These are phyloP conservation scores for Fusarium subglutinans DNA, from an alignment of 2,329 filamentous ascomycete genomes.

Conservation along the genomic window DNA sequence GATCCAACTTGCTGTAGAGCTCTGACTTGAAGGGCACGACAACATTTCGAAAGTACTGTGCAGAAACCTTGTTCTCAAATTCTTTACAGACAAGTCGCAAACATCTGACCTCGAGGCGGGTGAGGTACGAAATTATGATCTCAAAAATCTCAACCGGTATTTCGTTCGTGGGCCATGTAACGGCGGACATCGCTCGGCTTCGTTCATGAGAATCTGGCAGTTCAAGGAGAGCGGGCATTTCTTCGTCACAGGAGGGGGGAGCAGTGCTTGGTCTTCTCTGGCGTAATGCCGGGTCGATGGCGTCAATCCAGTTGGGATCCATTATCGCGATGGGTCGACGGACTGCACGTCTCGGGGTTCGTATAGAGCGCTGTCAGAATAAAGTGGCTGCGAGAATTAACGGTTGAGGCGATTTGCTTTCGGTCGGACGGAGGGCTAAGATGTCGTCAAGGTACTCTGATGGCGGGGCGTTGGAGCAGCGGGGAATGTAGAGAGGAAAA, in stretches of 20 bases:
- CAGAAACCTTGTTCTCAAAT: conserved; percentile 65
- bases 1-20: conserved; percentile 59
- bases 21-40: conserved; percentile 73
- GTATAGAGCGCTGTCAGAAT: not conserved
- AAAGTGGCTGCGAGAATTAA: not conserved
- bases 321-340: not conserved
- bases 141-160: conserved; percentile 72
- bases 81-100: conserved; percentile 70
- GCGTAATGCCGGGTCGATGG: conserved; percentile 1
- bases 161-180: conserved; percentile 45
- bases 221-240: conserved; percentile 1
- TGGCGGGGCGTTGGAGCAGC: conserved; percentile 21
- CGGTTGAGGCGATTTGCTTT: conserved; percentile 9
- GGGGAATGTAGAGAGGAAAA: not conserved
- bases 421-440: conserved; percentile 25
- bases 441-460: conserved; percentile 12
- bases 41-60: conserved; percentile 67
- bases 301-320: not conserved
- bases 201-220: conserved; percentile 7
- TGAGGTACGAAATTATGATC: conserved; percentile 63
- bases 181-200: not conserved
- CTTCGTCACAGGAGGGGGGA: conserved; percentile 33
- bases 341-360: not conserved
- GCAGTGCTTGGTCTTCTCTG: conserved; percentile 26
- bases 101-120: conserved; percentile 65